Evolutionary conservation across 768 basidiomycete genomes (phyloP).

Genomic region (Lactifluus hygrophoroides): DNA sequence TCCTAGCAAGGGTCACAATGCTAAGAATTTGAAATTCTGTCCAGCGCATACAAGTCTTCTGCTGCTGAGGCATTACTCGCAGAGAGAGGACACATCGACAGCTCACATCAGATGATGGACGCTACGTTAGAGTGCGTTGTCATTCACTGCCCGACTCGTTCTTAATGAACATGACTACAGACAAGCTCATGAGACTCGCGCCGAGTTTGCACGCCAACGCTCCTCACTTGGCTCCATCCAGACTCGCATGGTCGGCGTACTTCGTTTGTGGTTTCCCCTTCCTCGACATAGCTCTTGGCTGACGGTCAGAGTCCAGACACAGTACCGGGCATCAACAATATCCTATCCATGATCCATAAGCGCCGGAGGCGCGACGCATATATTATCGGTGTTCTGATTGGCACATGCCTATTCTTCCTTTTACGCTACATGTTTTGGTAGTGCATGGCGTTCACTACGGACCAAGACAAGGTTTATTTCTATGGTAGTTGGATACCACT

Average conservation of each 20-base stretch:
- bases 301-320: conserved; percentile 41
- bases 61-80: conserved; percentile 79
- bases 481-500: conserved; percentile 9
- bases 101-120: conserved; percentile 91
- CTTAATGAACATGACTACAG: conserved; percentile 32
- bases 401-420: conserved; percentile 63
- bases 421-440: conserved; percentile 39
- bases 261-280: conserved; percentile 41
- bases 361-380: conserved; percentile 83
- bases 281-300: background rate
- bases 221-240: conserved; percentile 69
- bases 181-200: conserved; percentile 94
- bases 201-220: conserved; percentile 84
- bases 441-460: background rate
- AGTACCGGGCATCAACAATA: conserved; percentile 90
- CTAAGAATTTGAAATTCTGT: background rate
- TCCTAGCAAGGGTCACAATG: background rate
- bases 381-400: conserved; percentile 83
- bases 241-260: conserved; percentile 71
- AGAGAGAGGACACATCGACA: conserved; percentile 86
- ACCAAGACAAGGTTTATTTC: background rate
- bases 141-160: background rate
- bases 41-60: conserved; percentile 85
- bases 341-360: conserved; percentile 88
- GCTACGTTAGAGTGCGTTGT: conserved; percentile 70